Base-by-base conservation (phyloP, 179 eudicot genomes). In the Beta macrorhiza region DNA sequence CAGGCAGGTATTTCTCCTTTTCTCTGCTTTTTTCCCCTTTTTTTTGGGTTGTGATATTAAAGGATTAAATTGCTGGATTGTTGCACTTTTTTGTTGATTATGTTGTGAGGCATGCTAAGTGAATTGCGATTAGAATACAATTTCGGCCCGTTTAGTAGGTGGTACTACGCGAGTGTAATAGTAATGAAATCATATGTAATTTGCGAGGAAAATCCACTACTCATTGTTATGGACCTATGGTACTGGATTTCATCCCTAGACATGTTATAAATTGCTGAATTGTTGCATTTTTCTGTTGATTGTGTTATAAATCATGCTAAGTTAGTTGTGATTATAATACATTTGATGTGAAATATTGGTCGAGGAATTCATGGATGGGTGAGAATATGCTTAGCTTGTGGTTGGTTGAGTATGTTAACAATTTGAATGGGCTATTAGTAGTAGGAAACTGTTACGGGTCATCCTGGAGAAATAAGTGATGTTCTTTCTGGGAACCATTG, bases 1-100 rank as follows among this genome's bases (percentile, higher is more conserved):
- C 75, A 90, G 98, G 81, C 98, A 94, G 98, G 98, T 91, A 78
- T 65, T 65, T 16, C 10, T 67, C 17, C 47, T 7, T 58, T 56
- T 62, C 25, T 20, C 67, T 20, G 17, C n/a, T 77, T 67, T 17
- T 17, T 11, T 29, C 1, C 32, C n/a, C n/a, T 14, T 22, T 70
- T 22, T 5, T 13, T 2, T 0, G n/a, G 1, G 0, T 73, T 73
- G 53, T 49, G 0, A 9, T 49, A 49, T 5, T 72, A 17, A 17
- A 12, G 17, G 53, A 70, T 42, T 14, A 53, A 51, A 52, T 53
- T 65, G 44, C 16, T 65, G 44, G 1, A 65, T 65, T 65, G 15
- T 63, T 63, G 37, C 37, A 8, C 25, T 63, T 63, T 20, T 59
- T 59, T 4, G 22, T 59, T 59, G 22, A 59, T 17, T 59, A 7